Conservation (phyloP, 257 asterid genomes). For the Penstemon newberryi region DNA sequence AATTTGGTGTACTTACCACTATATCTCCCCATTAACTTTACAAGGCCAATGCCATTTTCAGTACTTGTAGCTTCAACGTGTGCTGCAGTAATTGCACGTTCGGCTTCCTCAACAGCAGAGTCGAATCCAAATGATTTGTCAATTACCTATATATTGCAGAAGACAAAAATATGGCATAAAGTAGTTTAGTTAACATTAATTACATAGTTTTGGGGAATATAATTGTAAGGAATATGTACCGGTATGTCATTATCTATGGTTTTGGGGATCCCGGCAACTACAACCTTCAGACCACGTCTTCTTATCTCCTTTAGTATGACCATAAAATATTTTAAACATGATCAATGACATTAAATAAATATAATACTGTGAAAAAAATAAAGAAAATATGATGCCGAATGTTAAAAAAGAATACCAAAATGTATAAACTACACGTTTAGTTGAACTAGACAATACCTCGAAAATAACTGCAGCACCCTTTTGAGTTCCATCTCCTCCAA, state of each 20-base stretch:
- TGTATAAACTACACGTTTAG: neutral
- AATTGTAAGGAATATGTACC: conserved; percentile 37
- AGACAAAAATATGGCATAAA: neutral
- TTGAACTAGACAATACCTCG: conserved; percentile 53
- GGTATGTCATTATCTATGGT: conserved; percentile 94
- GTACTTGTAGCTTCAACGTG: conserved; percentile 94
- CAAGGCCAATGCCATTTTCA: conserved; percentile 91
- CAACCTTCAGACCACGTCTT: conserved; percentile 80
- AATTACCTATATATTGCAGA: conserved; percentile 54
- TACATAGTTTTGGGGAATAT: conserved; percentile 5
- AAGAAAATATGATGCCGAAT: neutral
- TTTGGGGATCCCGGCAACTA: conserved; percentile 85
- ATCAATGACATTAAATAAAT: neutral
- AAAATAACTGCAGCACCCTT: conserved; percentile 86
- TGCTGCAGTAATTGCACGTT: conserved; percentile 95
- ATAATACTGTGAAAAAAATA: neutral
- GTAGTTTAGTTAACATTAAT: neutral
- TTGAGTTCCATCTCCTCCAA: conserved; percentile 97
- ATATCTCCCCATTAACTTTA: conserved; percentile 86
- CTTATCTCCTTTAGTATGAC: conserved; percentile 62
- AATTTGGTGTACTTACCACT: conserved; percentile 49
- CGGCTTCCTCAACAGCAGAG: conserved; percentile 95
- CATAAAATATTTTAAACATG: neutral
- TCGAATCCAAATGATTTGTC: conserved; percentile 94
- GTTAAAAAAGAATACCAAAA: neutral